Conservation (phyloP, 2,329 filamentous ascomycete genomes). For the Emergomyces orientalis region DNA sequence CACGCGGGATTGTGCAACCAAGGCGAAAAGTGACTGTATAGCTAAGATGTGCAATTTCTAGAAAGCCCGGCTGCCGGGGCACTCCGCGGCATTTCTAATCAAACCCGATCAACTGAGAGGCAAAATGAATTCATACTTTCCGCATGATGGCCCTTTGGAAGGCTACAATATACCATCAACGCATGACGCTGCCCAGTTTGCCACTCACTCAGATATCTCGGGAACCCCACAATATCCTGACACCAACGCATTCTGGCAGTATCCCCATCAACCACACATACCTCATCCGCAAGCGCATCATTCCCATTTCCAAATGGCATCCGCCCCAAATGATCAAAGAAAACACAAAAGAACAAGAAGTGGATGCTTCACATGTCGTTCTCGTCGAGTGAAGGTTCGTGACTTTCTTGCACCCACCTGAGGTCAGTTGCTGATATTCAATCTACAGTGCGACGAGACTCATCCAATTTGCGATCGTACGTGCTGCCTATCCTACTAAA, state of each 20-base stretch:
- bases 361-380: conserved; percentile 86
- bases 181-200: conserved; percentile 1
- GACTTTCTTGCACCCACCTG: conserved; percentile 7
- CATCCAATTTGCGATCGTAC: conserved; percentile 72
- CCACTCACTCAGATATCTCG: not conserved
- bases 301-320: conserved; percentile 22
- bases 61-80: conserved; percentile 12
- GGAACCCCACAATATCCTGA: conserved; percentile 27
- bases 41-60: conserved; percentile 13
- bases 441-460: conserved; percentile 70
- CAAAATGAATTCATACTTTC: conserved; percentile 7
- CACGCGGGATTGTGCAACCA: not conserved
- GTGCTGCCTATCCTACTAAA: conserved; percentile 22
- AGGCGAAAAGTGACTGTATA: not conserved
- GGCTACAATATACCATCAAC: not conserved
- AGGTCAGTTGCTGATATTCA: conserved; percentile 7
- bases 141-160: not conserved
- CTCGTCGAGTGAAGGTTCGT: conserved; percentile 66
- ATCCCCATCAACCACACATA: conserved; percentile 19
- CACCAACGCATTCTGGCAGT: conserved; percentile 38
- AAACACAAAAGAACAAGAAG: conserved; percentile 91
- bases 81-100: not conserved
- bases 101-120: not conserved
- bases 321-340: conserved; percentile 52
- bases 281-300: conserved; percentile 24